A percentile compares a stretch with the other conserved stretches of the same genome.
Conservation (phyloP, 2,329 filamentous ascomycete species). For the Pseudocercospora macadamiae region DNA sequence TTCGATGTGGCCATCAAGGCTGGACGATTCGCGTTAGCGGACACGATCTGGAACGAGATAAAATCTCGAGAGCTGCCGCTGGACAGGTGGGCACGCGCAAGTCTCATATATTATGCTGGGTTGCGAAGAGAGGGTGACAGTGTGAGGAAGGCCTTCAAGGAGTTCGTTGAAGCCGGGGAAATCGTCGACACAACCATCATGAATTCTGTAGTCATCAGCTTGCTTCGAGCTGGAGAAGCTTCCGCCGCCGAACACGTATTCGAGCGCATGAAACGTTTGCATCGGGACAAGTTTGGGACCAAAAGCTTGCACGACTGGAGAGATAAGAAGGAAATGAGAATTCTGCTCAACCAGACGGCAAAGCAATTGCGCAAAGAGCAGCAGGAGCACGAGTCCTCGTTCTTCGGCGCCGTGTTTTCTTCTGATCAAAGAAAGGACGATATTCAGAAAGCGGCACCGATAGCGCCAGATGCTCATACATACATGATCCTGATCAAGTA, state of each 20-base stretch:
- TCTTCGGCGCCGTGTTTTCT: slow-evolving; percentile 35
- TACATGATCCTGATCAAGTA: slow-evolving; percentile 80
- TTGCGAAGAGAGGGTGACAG: slow-evolving; percentile 72
- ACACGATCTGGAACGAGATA: slow-evolving; percentile 86
- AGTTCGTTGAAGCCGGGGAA: slow-evolving; percentile 82
- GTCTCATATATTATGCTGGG: slow-evolving; percentile 82
- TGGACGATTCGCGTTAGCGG: slow-evolving; percentile 79
- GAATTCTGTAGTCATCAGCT: slow-evolving; percentile 80
- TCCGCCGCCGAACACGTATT: slow-evolving; percentile 80
- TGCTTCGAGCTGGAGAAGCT: slow-evolving; percentile 76
- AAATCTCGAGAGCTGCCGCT: slow-evolving; percentile 65
- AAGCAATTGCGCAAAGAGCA: slow-evolving; percentile 49
- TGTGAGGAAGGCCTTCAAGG: slow-evolving; percentile 75
- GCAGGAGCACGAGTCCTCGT: slow-evolving; percentile 53
- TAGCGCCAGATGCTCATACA: slow-evolving; percentile 75
- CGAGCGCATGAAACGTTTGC: slow-evolving; percentile 73
- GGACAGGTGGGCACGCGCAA: slow-evolving; percentile 80
- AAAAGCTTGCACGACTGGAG: slow-evolving; percentile 45
- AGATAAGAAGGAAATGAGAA: slow-evolving; percentile 47
- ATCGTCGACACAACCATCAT: slow-evolving; percentile 85
- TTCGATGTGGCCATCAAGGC: slow-evolving; percentile 87
- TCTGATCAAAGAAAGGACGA: slow-evolving; percentile 42
- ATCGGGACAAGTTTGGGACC: slow-evolving; percentile 44
- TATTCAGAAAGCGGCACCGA: slow-evolving; percentile 67
- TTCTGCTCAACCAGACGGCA: slow-evolving; percentile 51